Evolutionary conservation across 768 basidiomycete species (phyloP).

Genomic region (Strobilomyces confusus): DNA sequence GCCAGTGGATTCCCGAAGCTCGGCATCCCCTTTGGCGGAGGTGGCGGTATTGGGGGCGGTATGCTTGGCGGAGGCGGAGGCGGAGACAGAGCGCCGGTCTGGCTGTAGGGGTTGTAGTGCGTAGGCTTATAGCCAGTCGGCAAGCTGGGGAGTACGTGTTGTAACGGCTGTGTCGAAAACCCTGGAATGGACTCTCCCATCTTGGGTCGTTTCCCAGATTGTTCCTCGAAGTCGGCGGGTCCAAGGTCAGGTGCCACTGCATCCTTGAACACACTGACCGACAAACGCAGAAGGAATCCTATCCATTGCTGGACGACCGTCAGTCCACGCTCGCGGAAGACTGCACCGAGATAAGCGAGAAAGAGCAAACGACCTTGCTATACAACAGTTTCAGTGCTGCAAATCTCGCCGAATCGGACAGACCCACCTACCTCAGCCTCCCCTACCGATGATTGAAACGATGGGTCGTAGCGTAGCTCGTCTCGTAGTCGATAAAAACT

Average conservation of each 20-base stretch:
- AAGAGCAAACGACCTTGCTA: constrained; percentile 59
- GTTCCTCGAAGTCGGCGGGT: constrained; percentile 26
- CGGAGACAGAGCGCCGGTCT: constrained; percentile 10
- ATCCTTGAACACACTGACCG: constrained; percentile 18
- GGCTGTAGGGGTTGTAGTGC: constrained; percentile 31
- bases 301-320: constrained; percentile 56
- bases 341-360: constrained; percentile 63
- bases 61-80: constrained; percentile 27
- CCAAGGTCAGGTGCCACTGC: constrained; percentile 13
- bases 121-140: constrained; percentile 19
- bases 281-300: constrained; percentile 34
- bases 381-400: constrained; percentile 15
- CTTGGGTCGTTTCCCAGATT: constrained; percentile 29
- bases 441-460: constrained; percentile 22
- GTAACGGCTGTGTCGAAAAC: constrained; percentile 26
- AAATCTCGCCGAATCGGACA: constrained; percentile 9
- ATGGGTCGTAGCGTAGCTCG: constrained; percentile 31
- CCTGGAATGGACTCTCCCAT: constrained; percentile 30
- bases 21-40: constrained; percentile 31
- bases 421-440: constrained; percentile 37
- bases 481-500: constrained; percentile 34
- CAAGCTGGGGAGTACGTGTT: constrained; percentile 16
- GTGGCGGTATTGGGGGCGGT: constrained; percentile 34
- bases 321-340: constrained; percentile 53
- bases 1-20: constrained; percentile 51